Evolutionary conservation across 176 grass and related monocot species (phyloP), one percentile per base, ranked within the genome.

Genomic region (Triticum monococcum): DNA sequence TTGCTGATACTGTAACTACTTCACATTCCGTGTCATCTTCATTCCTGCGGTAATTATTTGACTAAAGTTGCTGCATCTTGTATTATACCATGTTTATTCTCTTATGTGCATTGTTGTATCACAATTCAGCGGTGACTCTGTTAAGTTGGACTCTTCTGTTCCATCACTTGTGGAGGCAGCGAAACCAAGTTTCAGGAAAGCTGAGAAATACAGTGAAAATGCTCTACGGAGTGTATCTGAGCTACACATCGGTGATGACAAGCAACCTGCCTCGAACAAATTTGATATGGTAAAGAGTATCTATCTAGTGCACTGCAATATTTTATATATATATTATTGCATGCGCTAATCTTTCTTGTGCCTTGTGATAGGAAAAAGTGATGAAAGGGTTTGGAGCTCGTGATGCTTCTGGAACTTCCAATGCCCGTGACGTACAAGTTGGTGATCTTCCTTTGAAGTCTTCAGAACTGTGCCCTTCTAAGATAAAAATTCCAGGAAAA

Each of bases 261-360:
- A 86, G 64, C 75, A 89, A 41, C 45, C 80, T 88, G 80, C 26
- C 75, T 86, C 85, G 88, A 82, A 82, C 62, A 87, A 91, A 90
- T 84, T 98, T 91, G 92, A 98, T 84, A 96, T 99, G 97, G 97
- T 99, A 94, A 75, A 69, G 48, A 57, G 11, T 20, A 80, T 67
- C 50, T 18, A 57, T 70, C 14, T 48, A 56, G 30, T 79, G 28
- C 37, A 18, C 38, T 46, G 28, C 9, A 13, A 41, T 84, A 78
- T 97, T 54, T 2, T 8, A 3, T 35, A 43, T 56, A 54, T 88
- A 78, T 54, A 12, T 63, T 70, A 24, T 68, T 8, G 18, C 23
- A 12, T 68, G 14, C 5, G 3, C 52, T 88, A 64, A 88, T 48
- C 60, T 64, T 31, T 37, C 5, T 73, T 31, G 26, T 79, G n/a